phyloP scores from a whole-genome alignment of 345 rosid genomes.

The Lepidium sativum region DNA sequence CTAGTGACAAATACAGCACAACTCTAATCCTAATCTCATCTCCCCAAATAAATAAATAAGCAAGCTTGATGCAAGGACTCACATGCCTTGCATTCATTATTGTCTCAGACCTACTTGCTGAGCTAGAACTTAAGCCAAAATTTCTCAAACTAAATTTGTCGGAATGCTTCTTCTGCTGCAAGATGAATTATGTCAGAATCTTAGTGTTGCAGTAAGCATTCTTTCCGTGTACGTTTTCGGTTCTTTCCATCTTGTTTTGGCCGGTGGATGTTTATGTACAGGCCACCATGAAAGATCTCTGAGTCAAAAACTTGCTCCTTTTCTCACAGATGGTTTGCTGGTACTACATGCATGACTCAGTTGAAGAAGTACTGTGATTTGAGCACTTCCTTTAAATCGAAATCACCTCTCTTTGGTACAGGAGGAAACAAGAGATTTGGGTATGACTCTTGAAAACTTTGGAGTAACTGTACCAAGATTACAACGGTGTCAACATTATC shows the following conservation, averaged over 20 bases:
- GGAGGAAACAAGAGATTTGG: slow-evolving; percentile 69
- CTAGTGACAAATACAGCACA: slow-evolving; percentile 6
- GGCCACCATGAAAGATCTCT: slow-evolving; percentile 14
- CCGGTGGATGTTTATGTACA: slow-evolving; percentile 25
- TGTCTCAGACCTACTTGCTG: not conserved
- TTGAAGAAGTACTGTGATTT: slow-evolving; percentile 86
- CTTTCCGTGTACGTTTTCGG: not conserved
- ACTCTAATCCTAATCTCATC: slow-evolving; percentile 16
- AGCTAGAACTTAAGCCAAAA: slow-evolving; percentile 4
- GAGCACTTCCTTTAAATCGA: slow-evolving; percentile 69
- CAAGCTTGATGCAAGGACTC: not conserved
- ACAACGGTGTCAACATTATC: slow-evolving; percentile 7
- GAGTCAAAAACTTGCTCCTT: slow-evolving; percentile 3
- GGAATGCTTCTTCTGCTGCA: slow-evolving; percentile 12
- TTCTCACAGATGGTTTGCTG: not conserved
- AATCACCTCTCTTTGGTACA: slow-evolving; percentile 75
- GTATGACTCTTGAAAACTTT: slow-evolving; percentile 64
- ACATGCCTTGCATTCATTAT: not conserved
- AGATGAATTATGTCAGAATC: slow-evolving; percentile 3
- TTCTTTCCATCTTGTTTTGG: not conserved
- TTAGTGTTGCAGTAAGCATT: not conserved
- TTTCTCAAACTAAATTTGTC: not conserved
- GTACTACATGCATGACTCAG: slow-evolving; percentile 30
- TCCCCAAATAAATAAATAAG: not conserved
- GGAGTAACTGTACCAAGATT: slow-evolving; percentile 57